A percentile compares a stretch with the other conserved stretches of the same genome.
phyloP scores from a whole-genome alignment of 441 rosid genomes.

The Eutrema salsugineum region DNA sequence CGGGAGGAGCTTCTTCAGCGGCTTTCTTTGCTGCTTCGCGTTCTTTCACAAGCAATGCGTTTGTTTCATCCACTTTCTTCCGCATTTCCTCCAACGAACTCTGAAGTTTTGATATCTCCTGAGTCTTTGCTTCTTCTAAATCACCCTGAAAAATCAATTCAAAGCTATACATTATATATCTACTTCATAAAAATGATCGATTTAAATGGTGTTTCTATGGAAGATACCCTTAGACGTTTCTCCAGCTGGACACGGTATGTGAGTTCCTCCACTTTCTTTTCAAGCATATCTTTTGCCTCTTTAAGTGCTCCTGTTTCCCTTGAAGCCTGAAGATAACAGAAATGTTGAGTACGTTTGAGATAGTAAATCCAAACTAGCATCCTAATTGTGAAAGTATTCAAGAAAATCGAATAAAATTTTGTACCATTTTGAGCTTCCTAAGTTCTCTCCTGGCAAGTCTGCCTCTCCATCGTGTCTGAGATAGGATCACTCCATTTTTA shows the following conservation, averaged over 20 bases:
- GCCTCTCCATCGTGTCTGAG: constrained; percentile 97
- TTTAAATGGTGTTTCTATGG: background rate
- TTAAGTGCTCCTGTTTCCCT: constrained; percentile 98
- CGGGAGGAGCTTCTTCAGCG: constrained; percentile 92
- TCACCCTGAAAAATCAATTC: constrained; percentile 53
- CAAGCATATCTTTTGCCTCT: constrained; percentile 98
- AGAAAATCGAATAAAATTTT: background rate
- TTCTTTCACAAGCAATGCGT: constrained; percentile 64
- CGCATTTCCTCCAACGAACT: constrained; percentile 66
- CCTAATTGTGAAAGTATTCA: background rate
- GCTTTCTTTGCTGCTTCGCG: constrained; percentile 73
- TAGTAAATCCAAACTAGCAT: background rate
- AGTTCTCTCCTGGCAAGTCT: constrained; percentile 77
- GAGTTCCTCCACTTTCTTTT: constrained; percentile 94
- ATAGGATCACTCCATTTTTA: constrained; percentile 59
- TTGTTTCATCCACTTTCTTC: constrained; percentile 74
- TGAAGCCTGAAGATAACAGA: constrained; percentile 57
- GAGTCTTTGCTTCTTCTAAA: constrained; percentile 83
- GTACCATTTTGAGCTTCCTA: constrained; percentile 92
- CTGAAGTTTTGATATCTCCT: constrained; percentile 76
- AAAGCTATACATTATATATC: constrained; percentile 22
- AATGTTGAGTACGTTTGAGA: background rate
- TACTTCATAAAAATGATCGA: background rate
- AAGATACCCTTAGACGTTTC: constrained; percentile 82
- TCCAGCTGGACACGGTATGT: constrained; percentile 95